Percentiles rank a stretch among this genome's conserved stretches.
Conservation (phyloP, 73 alveolate genomes). For the Effrenium voratum region DNA sequence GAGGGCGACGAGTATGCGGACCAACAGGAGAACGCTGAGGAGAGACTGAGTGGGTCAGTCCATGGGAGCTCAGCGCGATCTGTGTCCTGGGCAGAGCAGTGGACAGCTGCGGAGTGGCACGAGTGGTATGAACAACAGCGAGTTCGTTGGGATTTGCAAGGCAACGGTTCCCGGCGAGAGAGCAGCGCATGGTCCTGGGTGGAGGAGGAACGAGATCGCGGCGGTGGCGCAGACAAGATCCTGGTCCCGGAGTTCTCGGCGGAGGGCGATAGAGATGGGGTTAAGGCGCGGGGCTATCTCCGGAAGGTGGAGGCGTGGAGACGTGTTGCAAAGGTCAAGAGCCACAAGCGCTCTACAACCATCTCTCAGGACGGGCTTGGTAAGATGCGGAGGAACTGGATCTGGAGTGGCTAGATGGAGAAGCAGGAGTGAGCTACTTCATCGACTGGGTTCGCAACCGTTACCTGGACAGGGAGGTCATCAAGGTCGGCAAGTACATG, state of each 20-base stretch:
- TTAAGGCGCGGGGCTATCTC: not conserved
- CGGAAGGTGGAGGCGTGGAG: conserved; percentile 24
- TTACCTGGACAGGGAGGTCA: conserved; percentile 28
- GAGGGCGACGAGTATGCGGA: not conserved
- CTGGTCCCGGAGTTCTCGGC: not conserved
- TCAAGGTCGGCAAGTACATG: not conserved
- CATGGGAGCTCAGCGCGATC: not conserved
- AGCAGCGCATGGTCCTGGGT: too few species aligned
- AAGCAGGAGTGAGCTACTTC: not conserved
- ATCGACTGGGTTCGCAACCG: not conserved
- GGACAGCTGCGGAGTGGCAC: not conserved
- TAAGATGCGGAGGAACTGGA: conserved; percentile 21
- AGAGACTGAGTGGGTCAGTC: not conserved
- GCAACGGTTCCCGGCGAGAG: not conserved
- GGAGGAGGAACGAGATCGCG: not conserved
- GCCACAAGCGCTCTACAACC: conserved; percentile 1
- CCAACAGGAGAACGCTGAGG: not conserved
- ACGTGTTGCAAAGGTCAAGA: not conserved
- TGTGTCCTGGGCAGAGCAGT: not conserved
- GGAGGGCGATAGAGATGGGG: not conserved
- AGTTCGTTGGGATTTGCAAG: not conserved
- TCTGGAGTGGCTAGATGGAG: not conserved
- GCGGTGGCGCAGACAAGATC: conserved; percentile 9
- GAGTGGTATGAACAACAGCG: not conserved
- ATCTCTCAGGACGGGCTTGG: not conserved